Evolutionary conservation across 1,284 basidiomycete species (phyloP), one percentile per base, ranked within the genome.

Genomic region (Ceraceosorus guamensis): DNA sequence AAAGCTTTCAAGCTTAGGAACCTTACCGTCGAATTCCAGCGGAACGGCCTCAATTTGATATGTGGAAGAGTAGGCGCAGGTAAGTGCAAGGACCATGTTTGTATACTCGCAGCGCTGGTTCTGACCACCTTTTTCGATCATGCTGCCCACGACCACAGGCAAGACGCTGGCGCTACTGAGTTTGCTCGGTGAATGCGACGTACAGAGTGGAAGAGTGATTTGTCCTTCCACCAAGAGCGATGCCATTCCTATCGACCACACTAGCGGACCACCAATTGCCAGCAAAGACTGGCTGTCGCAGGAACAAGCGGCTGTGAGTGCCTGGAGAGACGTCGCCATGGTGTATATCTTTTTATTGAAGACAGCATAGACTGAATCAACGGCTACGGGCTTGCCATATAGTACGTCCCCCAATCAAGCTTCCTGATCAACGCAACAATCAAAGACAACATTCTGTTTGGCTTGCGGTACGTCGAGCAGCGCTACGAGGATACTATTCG

Each of bases 381-480:
- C 24, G 24, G 24, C 24, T 24, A 3, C 24, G 24, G 24, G 24
- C 24, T 24, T 24, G 24, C 24, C 24, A 24, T 24, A 1, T 3
- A 24, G 8, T 75, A 65, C 51, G 63, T 61, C n/a, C 57, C 69
- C n/a, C 72, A 73, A 52, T 50, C 55, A 8, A 55, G 70, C 6
- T 73, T 63, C 64, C 62, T 75, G 32, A 53, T 63, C 50, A 59
- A 60, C n/a, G 50, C 63, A 37, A 63, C 56, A 39, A 62, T 74
- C 24, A 61, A 62, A 10, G 67, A 68, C 39, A 75, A 73, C 60
- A 68, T 73, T 48, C 53, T 73, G 11, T 75, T 71, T 32, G 71
- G 69, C 6, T 53, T 61, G 24, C 60, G 59, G 34, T 59, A 65
- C 32, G 67, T 67, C 30, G 32, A 59, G 46, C 37, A 53, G 13